A percentile compares a stretch with the other conserved stretches of the same genome.
These are phyloP conservation scores for Trichoderma brevicompactum DNA, from an alignment of 2,329 filamentous ascomycete species.

Conservation along the genomic window DNA sequence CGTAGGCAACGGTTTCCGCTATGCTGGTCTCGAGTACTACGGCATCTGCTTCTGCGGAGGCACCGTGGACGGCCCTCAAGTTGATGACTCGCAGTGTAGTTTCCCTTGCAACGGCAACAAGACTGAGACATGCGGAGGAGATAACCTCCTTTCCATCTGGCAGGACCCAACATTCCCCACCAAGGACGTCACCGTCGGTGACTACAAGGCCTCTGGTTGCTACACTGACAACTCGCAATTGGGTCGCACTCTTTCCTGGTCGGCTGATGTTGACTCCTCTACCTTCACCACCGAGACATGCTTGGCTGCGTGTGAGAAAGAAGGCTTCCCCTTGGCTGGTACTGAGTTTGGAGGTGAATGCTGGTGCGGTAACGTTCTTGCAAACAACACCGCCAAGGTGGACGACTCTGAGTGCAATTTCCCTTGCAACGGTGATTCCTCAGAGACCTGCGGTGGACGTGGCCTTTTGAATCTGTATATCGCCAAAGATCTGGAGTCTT, in stretches of 20 bases:
- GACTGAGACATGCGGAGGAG: conserved; percentile 53
- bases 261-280: conserved; percentile 43
- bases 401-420: conserved; percentile 51
- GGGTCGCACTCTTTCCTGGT: conserved; percentile 53
- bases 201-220: conserved; percentile 66
- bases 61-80: conserved; percentile 55
- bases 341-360: conserved; percentile 52
- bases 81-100: conserved; percentile 60
- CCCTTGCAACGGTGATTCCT: conserved; percentile 55
- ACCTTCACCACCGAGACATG: conserved; percentile 51
- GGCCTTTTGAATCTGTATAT: conserved; percentile 51
- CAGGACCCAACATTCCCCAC: conserved; percentile 54
- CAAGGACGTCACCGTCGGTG: conserved; percentile 51
- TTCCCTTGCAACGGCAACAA: conserved; percentile 57
- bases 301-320: conserved; percentile 47
- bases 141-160: conserved; percentile 52
- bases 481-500: conserved; percentile 53
- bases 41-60: conserved; percentile 59
- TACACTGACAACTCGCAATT: conserved; percentile 52
- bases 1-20: conserved; percentile 53
- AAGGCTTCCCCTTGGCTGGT: conserved; percentile 55
- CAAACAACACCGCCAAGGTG: conserved; percentile 48
- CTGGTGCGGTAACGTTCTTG: conserved; percentile 58
- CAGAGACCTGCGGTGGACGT: conserved; percentile 50
- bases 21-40: conserved; percentile 57